Evolutionary conservation across 768 basidiomycete species (phyloP).

Genomic region (Russula compacta): DNA sequence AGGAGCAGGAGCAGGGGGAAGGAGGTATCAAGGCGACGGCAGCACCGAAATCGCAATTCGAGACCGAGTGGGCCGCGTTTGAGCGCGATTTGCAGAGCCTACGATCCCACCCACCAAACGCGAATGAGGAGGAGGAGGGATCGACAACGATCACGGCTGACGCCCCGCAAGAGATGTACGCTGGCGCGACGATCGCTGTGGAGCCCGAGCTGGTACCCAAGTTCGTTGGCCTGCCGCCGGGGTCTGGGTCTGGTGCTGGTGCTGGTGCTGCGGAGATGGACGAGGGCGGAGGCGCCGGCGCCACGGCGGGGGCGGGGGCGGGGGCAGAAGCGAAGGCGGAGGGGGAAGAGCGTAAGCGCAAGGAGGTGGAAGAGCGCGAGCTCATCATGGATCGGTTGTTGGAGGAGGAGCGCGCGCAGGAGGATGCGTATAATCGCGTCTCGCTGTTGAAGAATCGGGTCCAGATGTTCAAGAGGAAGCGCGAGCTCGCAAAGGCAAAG

Average conservation of each 20-base stretch:
- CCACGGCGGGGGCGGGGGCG: constrained; percentile 16
- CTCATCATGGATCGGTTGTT: constrained; percentile 78
- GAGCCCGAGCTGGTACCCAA: constrained; percentile 50
- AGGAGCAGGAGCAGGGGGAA: too few species aligned
- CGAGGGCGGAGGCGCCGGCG: constrained; percentile 6
- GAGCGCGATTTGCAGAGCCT: constrained; percentile 41
- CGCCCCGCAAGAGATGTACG: constrained; percentile 44
- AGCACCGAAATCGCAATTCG: constrained; percentile 34
- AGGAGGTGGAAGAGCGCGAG: constrained; percentile 66
- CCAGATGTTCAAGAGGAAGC: constrained; percentile 45
- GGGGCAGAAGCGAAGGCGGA: constrained; percentile 31
- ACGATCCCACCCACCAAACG: background rate
- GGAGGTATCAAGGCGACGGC: constrained; percentile 19
- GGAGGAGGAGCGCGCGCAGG: constrained; percentile 81
- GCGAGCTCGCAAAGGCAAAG: constrained; percentile 27
- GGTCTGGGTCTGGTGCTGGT: too few species aligned
- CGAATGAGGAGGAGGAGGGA: background rate
- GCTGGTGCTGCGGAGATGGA: constrained; percentile 12
- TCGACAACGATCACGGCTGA: background rate
- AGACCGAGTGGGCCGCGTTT: constrained; percentile 68
- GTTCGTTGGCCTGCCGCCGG: constrained; percentile 40
- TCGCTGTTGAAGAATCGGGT: constrained; percentile 52
- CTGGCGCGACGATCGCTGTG: constrained; percentile 60
- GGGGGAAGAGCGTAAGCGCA: constrained; percentile 39
- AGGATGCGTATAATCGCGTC: constrained; percentile 78